phyloP scores from a whole-genome alignment of 192 early-diverging fungal genomes.

The Rhizophagus prolifer region DNA sequence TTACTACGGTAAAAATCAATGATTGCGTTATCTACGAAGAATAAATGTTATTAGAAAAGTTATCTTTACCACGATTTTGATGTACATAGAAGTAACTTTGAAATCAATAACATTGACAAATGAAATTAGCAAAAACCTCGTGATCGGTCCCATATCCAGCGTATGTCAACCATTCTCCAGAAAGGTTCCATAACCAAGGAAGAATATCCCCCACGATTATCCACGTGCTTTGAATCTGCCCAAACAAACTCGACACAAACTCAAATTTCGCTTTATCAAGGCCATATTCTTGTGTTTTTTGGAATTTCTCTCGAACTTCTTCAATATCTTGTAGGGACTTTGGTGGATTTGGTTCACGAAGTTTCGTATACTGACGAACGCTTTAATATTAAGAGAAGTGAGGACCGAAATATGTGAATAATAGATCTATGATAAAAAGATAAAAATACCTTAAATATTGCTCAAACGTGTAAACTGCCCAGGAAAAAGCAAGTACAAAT shows the following conservation, averaged over 20 bases:
- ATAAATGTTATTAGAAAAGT: not conserved
- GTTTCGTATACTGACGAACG: constrained; percentile 73
- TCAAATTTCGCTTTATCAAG: constrained; percentile 80
- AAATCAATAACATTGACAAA: constrained; percentile 7
- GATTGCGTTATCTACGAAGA: constrained; percentile 74
- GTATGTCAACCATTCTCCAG: constrained; percentile 53
- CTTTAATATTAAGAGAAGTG: constrained; percentile 32
- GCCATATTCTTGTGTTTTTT: constrained; percentile 82
- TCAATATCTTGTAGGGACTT: constrained; percentile 67
- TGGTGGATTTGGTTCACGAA: constrained; percentile 70
- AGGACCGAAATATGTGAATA: not conserved
- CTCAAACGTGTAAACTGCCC: constrained; percentile 74
- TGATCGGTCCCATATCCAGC: constrained; percentile 63
- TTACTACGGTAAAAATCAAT: constrained; percentile 68
- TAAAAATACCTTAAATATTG: constrained; percentile 67
- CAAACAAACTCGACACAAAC: constrained; percentile 64
- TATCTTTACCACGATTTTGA: not conserved
- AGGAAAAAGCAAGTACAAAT: constrained; percentile 72
- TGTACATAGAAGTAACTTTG: not conserved
- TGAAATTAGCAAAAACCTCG: constrained; percentile 53
- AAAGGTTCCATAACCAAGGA: constrained; percentile 70
- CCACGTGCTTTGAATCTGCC: constrained; percentile 63
- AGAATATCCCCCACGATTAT: constrained; percentile 70
- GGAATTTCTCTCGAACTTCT: constrained; percentile 70
- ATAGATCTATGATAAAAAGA: not conserved